Evolutionary conservation across 164 flowering plant genomes (phyloP).

Genomic region (Warburgia ugandensis): DNA sequence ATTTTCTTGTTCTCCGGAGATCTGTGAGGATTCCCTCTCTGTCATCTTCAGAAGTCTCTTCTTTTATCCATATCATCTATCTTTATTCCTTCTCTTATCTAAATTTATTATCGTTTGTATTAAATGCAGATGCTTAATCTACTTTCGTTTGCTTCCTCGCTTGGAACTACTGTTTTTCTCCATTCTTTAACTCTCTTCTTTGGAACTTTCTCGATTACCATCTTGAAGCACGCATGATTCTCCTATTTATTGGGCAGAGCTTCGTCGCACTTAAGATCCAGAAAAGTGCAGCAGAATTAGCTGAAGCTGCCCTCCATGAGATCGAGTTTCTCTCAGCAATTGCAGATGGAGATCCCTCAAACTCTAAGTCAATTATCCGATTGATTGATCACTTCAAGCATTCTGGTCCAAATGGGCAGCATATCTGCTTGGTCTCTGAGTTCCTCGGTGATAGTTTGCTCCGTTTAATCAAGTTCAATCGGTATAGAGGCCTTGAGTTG

Average conservation of each 20-base stretch:
- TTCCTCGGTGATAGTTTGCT: slow-evolving; percentile 90
- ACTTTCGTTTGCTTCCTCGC: too few relatives aligned
- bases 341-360: slow-evolving; percentile 60
- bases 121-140: too few relatives aligned
- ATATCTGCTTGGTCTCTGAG: slow-evolving; percentile 86
- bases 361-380: slow-evolving; percentile 51
- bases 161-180: too few relatives aligned
- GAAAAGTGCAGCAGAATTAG: slow-evolving; percentile 86
- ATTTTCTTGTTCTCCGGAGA: too few relatives aligned
- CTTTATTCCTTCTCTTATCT: too few relatives aligned
- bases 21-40: too few relatives aligned
- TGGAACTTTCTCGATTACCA: not conserved
- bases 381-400: slow-evolving; percentile 88
- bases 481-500: slow-evolving; percentile 59
- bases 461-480: slow-evolving; percentile 57
- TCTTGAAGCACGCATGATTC: not conserved
- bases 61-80: too few relatives aligned
- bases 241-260: slow-evolving; percentile 30
- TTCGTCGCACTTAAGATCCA: slow-evolving; percentile 91
- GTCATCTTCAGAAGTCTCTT: too few relatives aligned
- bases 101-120: not conserved
- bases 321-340: slow-evolving; percentile 69
- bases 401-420: slow-evolving; percentile 92
- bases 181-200: too few relatives aligned
- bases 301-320: slow-evolving; percentile 87